Evolutionary conservation across 2,329 filamentous ascomycete genomes (phyloP).

Genomic region (Eurotiales sp.): DNA sequence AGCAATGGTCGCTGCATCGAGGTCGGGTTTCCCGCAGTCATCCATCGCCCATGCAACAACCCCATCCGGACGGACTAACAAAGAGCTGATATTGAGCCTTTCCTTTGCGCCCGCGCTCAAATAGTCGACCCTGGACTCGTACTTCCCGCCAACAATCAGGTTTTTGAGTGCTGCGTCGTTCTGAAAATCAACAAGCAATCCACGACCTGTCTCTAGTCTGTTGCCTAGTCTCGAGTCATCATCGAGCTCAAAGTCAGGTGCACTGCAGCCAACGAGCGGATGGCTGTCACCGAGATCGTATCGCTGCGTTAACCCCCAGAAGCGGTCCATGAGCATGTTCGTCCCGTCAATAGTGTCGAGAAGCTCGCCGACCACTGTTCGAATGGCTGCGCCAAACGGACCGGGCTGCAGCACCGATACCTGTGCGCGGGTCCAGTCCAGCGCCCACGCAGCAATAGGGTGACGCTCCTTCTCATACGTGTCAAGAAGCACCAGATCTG

Average conservation of each 20-base stretch:
- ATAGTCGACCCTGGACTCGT: constrained; percentile 3
- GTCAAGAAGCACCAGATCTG: constrained; percentile 33
- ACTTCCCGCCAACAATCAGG: neutral
- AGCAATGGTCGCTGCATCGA: neutral
- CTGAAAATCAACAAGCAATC: constrained; percentile 17
- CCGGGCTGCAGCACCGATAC: constrained; percentile 29
- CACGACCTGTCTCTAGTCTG: constrained; percentile 26
- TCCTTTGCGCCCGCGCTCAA: constrained; percentile 9
- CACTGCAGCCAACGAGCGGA: constrained; percentile 33
- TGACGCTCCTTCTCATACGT: constrained; percentile 50
- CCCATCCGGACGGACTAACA: constrained; percentile 32
- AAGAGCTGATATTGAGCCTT: constrained; percentile 20
- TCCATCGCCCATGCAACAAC: constrained; percentile 46
- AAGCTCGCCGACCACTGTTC: constrained; percentile 4
- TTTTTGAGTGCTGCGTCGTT: neutral
- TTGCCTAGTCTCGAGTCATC: constrained; percentile 27
- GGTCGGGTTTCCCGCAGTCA: constrained; percentile 47
- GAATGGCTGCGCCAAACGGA: constrained; percentile 22
- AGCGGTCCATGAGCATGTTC: constrained; percentile 22
- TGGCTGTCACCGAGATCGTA: constrained; percentile 26
- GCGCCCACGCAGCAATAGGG: constrained; percentile 26
- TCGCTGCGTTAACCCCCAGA: constrained; percentile 34
- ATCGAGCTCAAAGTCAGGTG: constrained; percentile 31
- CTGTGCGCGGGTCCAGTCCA: constrained; percentile 40
- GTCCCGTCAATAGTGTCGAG: constrained; percentile 13